phyloP scores from a whole-genome alignment of 441 rosid species.

The Populus hybrid region DNA sequence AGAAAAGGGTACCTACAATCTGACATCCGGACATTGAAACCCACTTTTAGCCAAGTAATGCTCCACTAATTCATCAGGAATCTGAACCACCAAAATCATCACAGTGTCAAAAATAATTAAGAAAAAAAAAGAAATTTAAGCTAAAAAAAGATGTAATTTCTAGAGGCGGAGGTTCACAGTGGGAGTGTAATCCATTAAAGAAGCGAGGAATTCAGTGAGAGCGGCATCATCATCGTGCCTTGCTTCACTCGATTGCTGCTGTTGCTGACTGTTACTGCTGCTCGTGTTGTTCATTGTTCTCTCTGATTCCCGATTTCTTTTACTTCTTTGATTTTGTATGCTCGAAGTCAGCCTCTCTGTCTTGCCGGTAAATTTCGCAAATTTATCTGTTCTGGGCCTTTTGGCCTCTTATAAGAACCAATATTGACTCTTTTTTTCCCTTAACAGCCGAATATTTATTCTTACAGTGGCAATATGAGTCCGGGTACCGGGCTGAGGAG shows the following conservation, averaged over 20 bases:
- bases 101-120: not conserved
- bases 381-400: too few species aligned
- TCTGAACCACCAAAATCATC: constrained; percentile 34
- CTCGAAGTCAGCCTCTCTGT: not conserved
- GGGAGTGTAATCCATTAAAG: constrained; percentile 85
- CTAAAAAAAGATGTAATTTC: not conserved
- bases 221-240: constrained; percentile 85
- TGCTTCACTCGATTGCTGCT: constrained; percentile 22
- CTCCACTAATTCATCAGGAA: constrained; percentile 92
- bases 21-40: constrained; percentile 86
- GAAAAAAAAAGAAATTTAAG: not conserved
- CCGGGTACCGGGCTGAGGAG: too few species aligned
- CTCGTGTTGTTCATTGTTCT: constrained; percentile 9
- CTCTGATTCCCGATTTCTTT: not conserved
- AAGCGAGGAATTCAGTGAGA: constrained; percentile 73
- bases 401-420: too few species aligned
- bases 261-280: constrained; percentile 16
- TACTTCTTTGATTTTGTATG: not conserved
- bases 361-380: not conserved
- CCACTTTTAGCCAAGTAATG: constrained; percentile 93
- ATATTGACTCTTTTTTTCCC: too few species aligned
- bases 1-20: constrained; percentile 65
- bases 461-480: not conserved
- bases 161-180: constrained; percentile 32
- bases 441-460: too few species aligned